Conservation (phyloP, 1,284 basidiomycete species). For the Pyrrhoderma noxium region DNA sequence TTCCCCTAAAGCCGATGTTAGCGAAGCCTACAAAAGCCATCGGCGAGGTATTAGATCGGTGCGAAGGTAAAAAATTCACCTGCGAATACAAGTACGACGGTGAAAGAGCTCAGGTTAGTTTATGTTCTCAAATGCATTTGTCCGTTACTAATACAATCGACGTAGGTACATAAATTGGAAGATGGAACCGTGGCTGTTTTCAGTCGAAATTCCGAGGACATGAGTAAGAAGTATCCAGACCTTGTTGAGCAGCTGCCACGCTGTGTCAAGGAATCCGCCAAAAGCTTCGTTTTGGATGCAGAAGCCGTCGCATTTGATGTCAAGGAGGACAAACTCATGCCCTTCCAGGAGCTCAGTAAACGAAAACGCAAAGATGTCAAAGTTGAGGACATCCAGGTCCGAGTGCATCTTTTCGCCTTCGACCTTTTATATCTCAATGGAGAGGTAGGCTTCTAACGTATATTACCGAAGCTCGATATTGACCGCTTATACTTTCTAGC, state of each 20-base stretch:
- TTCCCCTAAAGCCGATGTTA: constrained; percentile 98
- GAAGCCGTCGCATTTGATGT: constrained; percentile 96
- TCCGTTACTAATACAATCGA: not conserved
- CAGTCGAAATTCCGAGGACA: constrained; percentile 97
- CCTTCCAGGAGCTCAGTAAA: constrained; percentile 95
- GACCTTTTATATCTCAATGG: constrained; percentile 94
- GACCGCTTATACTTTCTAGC: constrained; percentile 32
- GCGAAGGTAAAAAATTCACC: constrained; percentile 93
- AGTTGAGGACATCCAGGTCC: constrained; percentile 92
- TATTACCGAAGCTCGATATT: constrained; percentile 5
- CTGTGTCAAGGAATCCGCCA: constrained; percentile 74
- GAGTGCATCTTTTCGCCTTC: constrained; percentile 93
- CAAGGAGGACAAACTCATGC: constrained; percentile 77
- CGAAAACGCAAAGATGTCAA: constrained; percentile 98
- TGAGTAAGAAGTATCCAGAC: constrained; percentile 99
- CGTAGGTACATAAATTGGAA: constrained; percentile 72
- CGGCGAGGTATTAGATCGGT: constrained; percentile 95
- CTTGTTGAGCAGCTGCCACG: constrained; percentile 87
- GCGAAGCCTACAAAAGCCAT: constrained; percentile 99
- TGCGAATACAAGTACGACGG: constrained; percentile 99
- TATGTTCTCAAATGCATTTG: not conserved
- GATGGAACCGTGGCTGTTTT: constrained; percentile 84
- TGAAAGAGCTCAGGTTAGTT: constrained; percentile 82
- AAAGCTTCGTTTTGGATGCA: constrained; percentile 90
- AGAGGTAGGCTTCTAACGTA: constrained; percentile 47